A percentile compares a stretch with the other conserved stretches of the same genome.
phyloP scores from a whole-genome alignment of 169 alveolate genomes.

The Amoebophrya sp. region DNA sequence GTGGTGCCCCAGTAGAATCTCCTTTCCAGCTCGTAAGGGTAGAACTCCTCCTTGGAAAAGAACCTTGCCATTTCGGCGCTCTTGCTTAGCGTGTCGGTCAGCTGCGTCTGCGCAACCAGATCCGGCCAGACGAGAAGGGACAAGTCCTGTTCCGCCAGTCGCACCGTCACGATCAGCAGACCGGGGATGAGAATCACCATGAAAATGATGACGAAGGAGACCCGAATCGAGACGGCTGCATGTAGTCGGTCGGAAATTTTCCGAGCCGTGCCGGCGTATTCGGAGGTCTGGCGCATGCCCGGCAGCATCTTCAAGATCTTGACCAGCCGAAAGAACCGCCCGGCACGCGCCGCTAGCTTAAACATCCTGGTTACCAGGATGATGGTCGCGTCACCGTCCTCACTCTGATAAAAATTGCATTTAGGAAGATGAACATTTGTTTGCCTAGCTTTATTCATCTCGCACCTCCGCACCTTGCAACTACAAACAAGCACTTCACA shows the following conservation, averaged over 20 bases:
- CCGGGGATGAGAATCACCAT: conserved; percentile 1
- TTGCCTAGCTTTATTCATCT: no score
- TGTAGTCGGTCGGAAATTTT: neutral
- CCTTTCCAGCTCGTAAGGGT: neutral
- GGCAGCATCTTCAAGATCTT: conserved; percentile 5
- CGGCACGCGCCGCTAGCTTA: conserved; percentile 26
- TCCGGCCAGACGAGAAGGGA: neutral
- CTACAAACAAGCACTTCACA: no score
- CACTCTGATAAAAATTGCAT: neutral
- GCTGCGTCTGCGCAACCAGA: neutral
- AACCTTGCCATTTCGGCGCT: neutral
- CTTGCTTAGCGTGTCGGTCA: neutral
- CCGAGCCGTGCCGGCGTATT: neutral
- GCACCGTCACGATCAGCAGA: neutral
- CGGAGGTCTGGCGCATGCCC: neutral
- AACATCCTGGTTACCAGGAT: neutral
- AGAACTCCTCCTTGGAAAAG: neutral
- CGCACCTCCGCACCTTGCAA: no score
- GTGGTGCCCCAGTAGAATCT: neutral
- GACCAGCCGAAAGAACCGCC: neutral
- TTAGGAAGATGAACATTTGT: neutral
- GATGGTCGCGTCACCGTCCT: conserved; percentile 18
- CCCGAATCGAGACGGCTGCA: neutral
- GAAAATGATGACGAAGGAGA: neutral
- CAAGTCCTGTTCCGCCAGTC: conserved; percentile 13